Evolutionary conservation across 2,329 filamentous ascomycete genomes (phyloP), one percentile per base, ranked within the genome.

Genomic region (Pseudocercospora crystallina): DNA sequence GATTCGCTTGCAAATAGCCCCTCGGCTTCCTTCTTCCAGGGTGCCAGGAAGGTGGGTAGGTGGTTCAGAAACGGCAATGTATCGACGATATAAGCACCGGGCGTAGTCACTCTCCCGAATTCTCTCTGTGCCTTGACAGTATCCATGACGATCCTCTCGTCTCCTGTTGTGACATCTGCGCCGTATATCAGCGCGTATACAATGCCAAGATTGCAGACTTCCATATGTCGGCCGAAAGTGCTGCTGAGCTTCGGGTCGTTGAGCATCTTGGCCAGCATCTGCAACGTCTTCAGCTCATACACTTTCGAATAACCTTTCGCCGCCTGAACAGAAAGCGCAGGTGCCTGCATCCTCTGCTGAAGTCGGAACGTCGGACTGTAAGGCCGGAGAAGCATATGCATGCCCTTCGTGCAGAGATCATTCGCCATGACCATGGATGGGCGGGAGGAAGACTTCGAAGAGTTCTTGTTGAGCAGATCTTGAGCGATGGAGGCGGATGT

Each of bases 281-380:
- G 38, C 30, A 41, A 13, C 11, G 38, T 29, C 38, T 41, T 41
- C 8, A 41, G 20, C 13, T 41, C 38, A 14, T 41, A 41, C 8
- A 41, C n/a, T 10, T 41, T 41, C 1, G 37, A n/a, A 20, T 40
- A 40, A 15, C 38, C 26, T 12, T 41, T 41, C 20, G 38, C 38
- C 38, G 20, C 38, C 2, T 17, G 17, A 7, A 41, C 17, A 10
- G 17, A 26, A 8, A 41, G 20, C 20, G 26, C 38, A 9, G 38
- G 38, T 11, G 38, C 38, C 26, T 41, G 38, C 38, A 41, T 41
- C 26, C 20, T 41, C 30, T 41, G 38, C 20, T 73, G 68, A 12
- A 74, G 65, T 8, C 74, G 71, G 1, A 76, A 53, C 2, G 71
- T 69, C 1, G 71, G 65, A 5, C 71, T 65, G 51, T 73, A 74